A percentile compares a stretch with the other conserved stretches of the same genome.
These are phyloP conservation scores for Ambrosia artemisiifolia DNA, from an alignment of 129 eudicot species.

Conservation along the genomic window DNA sequence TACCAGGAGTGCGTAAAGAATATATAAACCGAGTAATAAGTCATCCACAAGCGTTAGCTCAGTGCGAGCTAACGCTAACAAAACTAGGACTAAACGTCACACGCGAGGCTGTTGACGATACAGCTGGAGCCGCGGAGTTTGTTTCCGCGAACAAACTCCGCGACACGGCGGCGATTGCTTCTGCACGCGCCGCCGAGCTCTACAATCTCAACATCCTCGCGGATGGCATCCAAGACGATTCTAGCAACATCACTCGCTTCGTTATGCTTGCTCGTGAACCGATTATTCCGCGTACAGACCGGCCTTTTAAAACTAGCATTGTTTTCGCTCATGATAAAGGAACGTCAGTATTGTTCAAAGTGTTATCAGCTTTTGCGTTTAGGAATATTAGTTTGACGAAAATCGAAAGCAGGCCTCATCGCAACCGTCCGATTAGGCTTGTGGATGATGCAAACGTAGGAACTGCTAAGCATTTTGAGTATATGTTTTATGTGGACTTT, in stretches of 20 bases:
- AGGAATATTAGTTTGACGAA: conserved; percentile 81
- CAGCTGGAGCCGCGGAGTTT: conserved; percentile 95
- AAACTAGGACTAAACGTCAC: conserved; percentile 61
- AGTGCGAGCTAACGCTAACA: conserved; percentile 81
- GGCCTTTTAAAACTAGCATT: conserved; percentile 94
- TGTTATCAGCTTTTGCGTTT: conserved; percentile 81
- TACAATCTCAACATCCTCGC: conserved; percentile 74
- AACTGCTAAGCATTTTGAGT: conserved; percentile 92
- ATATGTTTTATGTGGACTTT: conserved; percentile 87
- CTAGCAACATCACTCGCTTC: conserved; percentile 84
- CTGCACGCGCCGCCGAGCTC: conserved; percentile 88
- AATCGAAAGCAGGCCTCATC: conserved; percentile 93
- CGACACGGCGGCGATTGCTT: conserved; percentile 91
- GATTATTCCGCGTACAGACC: conserved; percentile 78
- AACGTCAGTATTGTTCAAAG: conserved; percentile 78
- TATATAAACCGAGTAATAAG: conserved; percentile 72
- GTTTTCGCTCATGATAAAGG: conserved; percentile 90
- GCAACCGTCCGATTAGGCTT: conserved; percentile 67
- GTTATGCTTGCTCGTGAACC: conserved; percentile 95
- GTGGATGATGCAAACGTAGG: conserved; percentile 93
- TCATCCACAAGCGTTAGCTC: conserved; percentile 92
- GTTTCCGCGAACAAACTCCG: conserved; percentile 59
- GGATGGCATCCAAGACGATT: conserved; percentile 92
- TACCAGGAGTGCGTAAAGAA: conserved; percentile 80
- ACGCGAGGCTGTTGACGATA: conserved; percentile 93